Conservation (phyloP, 352 stramenopile genomes). For the Elongisporangium undulatum region DNA sequence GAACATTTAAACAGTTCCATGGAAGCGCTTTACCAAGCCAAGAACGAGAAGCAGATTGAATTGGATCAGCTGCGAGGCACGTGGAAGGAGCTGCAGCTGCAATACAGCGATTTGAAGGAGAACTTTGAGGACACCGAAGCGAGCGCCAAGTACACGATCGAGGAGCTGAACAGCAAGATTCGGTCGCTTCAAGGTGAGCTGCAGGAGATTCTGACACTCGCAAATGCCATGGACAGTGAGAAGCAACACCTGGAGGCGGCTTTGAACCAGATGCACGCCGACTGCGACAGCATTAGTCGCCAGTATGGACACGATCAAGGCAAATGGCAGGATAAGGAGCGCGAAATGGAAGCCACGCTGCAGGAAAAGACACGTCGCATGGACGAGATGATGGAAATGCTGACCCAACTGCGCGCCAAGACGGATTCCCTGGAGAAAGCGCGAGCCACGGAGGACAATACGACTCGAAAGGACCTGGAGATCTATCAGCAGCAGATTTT, state of each 20-base stretch:
- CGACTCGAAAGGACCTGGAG: constrained; percentile 25
- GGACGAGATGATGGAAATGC: constrained; percentile 62
- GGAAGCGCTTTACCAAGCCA: constrained; percentile 42
- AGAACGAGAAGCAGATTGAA: constrained; percentile 54
- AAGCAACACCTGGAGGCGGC: constrained; percentile 9
- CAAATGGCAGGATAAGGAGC: constrained; percentile 24
- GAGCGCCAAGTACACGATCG: constrained; percentile 26
- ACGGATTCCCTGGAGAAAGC: constrained; percentile 46
- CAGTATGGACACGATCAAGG: constrained; percentile 22
- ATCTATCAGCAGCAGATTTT: constrained; percentile 32
- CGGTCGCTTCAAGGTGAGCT: constrained; percentile 25
- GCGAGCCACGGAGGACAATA: constrained; percentile 18
- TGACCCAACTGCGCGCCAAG: constrained; percentile 48
- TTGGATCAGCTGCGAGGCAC: constrained; percentile 45
- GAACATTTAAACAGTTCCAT: constrained; percentile 53
- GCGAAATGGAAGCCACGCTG: constrained; percentile 23
- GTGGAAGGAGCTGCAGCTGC: constrained; percentile 42
- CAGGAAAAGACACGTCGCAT: constrained; percentile 48
- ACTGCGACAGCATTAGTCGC: constrained; percentile 19
- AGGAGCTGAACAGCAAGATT: constrained; percentile 24
- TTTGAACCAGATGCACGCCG: constrained; percentile 12
- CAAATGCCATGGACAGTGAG: constrained; percentile 14
- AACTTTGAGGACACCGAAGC: constrained; percentile 37
- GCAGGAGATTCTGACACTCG: constrained; percentile 11
- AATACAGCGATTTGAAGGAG: constrained; percentile 58